phyloP scores from a whole-genome alignment of 352 stramenopile genomes.

The Phytophthora parvispora region DNA sequence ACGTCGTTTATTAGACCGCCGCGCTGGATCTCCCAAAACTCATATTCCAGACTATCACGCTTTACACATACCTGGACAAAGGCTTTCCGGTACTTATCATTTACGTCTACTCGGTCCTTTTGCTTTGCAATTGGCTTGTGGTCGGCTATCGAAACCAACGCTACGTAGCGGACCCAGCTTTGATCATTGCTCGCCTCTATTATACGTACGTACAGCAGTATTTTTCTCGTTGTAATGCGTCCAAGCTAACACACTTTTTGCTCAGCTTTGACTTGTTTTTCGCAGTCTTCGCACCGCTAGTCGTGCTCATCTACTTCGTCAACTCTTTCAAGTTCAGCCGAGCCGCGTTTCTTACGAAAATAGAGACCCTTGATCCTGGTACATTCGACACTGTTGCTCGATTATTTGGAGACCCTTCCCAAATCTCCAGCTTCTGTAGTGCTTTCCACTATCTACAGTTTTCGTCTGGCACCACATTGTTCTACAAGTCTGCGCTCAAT shows the following conservation, averaged over 20 bases:
- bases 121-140: constrained; percentile 43
- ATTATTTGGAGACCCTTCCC: constrained; percentile 30
- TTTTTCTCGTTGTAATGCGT: too few relatives aligned
- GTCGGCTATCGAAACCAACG: constrained; percentile 48
- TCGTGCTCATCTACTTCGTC: constrained; percentile 41
- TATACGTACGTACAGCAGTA: constrained; percentile 38
- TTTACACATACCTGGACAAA: constrained; percentile 36
- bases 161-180: constrained; percentile 18
- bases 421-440: constrained; percentile 38
- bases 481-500: constrained; percentile 40
- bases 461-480: constrained; percentile 3
- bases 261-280: constrained; percentile 53
- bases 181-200: constrained; percentile 37
- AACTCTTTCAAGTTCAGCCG: constrained; percentile 47
- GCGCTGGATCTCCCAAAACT: constrained; percentile 48
- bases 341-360: constrained; percentile 13
- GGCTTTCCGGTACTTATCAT: constrained; percentile 44
- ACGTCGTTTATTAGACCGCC: constrained; percentile 26
- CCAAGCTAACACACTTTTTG: neutral
- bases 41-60: constrained; percentile 44
- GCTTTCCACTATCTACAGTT: constrained; percentile 32
- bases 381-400: constrained; percentile 38
- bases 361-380: constrained; percentile 13
- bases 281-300: constrained; percentile 39
- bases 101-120: constrained; percentile 37